Conservation (phyloP, 805 yeast species). For the Candida morakotiae region DNA sequence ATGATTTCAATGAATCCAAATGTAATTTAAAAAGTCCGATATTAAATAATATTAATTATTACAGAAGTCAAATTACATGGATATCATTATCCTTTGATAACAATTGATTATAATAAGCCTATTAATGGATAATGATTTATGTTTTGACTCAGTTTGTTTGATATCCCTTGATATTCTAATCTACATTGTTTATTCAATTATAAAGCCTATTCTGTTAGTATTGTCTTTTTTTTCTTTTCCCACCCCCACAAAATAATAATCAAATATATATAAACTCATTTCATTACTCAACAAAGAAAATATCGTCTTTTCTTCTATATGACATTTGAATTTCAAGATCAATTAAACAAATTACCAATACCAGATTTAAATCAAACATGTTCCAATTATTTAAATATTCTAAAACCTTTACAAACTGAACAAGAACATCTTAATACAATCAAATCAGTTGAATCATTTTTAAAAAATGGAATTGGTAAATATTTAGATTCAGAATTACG, state of each 20-base stretch:
- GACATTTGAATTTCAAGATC: slow-evolving; percentile 59
- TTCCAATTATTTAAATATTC: slow-evolving; percentile 55
- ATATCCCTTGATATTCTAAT: no score
- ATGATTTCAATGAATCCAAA: no score
- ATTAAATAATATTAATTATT: no score
- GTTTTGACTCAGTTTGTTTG: no score
- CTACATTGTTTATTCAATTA: no score
- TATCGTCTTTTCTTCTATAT: slow-evolving; percentile 1
- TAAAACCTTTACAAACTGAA: slow-evolving; percentile 79
- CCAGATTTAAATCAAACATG: slow-evolving; percentile 73
- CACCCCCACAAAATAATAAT: slow-evolving; percentile 1
- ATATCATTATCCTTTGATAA: no score
- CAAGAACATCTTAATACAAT: slow-evolving; percentile 61
- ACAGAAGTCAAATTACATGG: no score
- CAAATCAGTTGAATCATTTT: slow-evolving; percentile 52
- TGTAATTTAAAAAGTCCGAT: no score
- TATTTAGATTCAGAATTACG: slow-evolving; percentile 60
- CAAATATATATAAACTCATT: background rate
- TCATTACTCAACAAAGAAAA: background rate
- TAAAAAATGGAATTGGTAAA: slow-evolving; percentile 49
- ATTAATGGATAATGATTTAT: no score
- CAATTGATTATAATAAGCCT: no score
- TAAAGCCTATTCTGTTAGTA: background rate
- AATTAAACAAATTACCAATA: slow-evolving; percentile 68
- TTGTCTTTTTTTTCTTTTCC: no score